Percentiles rank a stretch among this genome's conserved stretches.
phyloP scores from a whole-genome alignment of 2,329 filamentous ascomycete genomes.

The Fusarium scirpi region DNA sequence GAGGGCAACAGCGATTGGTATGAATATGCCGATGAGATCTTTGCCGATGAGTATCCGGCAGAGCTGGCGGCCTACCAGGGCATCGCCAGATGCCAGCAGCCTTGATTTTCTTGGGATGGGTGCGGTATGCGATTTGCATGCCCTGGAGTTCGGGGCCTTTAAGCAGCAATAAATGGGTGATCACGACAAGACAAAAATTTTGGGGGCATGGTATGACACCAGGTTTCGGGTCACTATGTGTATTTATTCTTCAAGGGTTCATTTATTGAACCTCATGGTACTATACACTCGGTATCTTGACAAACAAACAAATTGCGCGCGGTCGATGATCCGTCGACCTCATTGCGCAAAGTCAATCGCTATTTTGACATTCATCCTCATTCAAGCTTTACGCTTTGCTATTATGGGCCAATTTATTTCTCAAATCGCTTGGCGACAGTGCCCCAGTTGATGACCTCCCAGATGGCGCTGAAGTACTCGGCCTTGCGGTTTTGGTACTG shows the following conservation, averaged over 20 bases:
- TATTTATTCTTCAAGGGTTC: slow-evolving; percentile 27
- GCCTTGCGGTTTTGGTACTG: slow-evolving; percentile 98
- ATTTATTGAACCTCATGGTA: slow-evolving; percentile 26
- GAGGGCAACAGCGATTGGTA: slow-evolving; percentile 50
- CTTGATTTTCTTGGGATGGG: slow-evolving; percentile 11
- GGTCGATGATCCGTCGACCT: background rate
- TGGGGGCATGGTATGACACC: background rate
- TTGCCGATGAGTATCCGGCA: slow-evolving; percentile 36
- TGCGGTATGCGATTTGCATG: background rate
- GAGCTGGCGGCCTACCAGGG: slow-evolving; percentile 51
- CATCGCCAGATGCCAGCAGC: slow-evolving; percentile 46
- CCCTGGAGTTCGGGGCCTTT: background rate
- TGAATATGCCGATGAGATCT: slow-evolving; percentile 48
- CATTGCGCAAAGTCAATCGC: slow-evolving; percentile 12
- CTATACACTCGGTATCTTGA: slow-evolving; percentile 40
- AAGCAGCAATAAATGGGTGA: background rate
- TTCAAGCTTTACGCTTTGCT: background rate
- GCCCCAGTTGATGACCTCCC: slow-evolving; percentile 98
- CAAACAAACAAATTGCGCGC: slow-evolving; percentile 29
- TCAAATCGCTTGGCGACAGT: slow-evolving; percentile 82
- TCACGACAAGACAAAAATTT: background rate
- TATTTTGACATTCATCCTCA: slow-evolving; percentile 19
- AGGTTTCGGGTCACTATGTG: background rate
- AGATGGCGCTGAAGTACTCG: slow-evolving; percentile 93
- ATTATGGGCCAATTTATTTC: slow-evolving; percentile 46